Conservation (phyloP, 495 filamentous ascomycete genomes). For the Parachaetomium inaequale region DNA sequence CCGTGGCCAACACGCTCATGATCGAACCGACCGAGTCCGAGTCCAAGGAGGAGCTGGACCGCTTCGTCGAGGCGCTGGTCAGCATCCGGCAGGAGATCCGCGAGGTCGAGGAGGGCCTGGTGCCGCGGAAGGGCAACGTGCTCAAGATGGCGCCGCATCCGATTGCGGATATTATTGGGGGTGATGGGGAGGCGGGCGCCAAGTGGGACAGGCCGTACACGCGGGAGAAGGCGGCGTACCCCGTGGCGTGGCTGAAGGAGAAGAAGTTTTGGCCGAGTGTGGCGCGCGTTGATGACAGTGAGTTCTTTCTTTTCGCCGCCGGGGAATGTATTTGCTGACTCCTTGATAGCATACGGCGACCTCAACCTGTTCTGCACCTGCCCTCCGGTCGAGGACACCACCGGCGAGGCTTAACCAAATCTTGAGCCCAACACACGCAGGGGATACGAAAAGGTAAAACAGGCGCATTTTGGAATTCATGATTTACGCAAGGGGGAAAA, state of each 20-base stretch:
- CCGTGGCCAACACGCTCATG: slow-evolving; percentile 94
- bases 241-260: slow-evolving; percentile 77
- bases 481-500: background rate
- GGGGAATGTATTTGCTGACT: slow-evolving; percentile 26
- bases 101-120: slow-evolving; percentile 75
- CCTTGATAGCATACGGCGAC: slow-evolving; percentile 73
- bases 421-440: background rate
- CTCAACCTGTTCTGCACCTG: slow-evolving; percentile 95
- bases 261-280: slow-evolving; percentile 99
- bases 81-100: slow-evolving; percentile 83
- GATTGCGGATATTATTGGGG: slow-evolving; percentile 69
- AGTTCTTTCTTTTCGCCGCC: slow-evolving; percentile 27
- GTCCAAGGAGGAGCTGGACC: slow-evolving; percentile 87
- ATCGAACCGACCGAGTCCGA: slow-evolving; percentile 98
- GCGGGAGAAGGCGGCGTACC: slow-evolving; percentile 84
- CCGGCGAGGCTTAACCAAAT: slow-evolving; percentile 18
- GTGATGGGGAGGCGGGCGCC: slow-evolving; percentile 43
- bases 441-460: background rate
- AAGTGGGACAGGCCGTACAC: slow-evolving; percentile 79
- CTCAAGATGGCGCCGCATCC: slow-evolving; percentile 91
- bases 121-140: slow-evolving; percentile 79
- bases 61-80: slow-evolving; percentile 91
- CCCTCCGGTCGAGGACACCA: slow-evolving; percentile 70
- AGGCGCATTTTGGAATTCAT: slow-evolving; percentile 2
- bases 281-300: slow-evolving; percentile 85